Percentiles rank a stretch among this genome's conserved stretches.
These are phyloP conservation scores for Lactifluus volemus DNA, from an alignment of 768 basidiomycete species.

Conservation along the genomic window DNA sequence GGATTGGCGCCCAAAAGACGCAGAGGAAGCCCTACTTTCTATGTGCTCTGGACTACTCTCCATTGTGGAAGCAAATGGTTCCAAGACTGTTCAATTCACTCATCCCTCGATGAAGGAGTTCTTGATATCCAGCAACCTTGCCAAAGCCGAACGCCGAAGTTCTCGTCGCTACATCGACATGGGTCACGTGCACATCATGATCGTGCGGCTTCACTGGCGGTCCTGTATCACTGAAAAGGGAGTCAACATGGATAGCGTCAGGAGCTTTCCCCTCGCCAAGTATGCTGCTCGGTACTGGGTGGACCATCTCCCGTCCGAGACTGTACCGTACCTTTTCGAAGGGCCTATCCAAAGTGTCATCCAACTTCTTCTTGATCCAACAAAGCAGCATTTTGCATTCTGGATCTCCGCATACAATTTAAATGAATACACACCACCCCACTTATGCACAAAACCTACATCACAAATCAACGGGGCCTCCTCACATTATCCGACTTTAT, in stretches of 20 bases:
- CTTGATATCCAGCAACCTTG: not conserved
- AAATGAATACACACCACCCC: not conserved
- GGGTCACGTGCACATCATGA: not conserved
- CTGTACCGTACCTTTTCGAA: not conserved
- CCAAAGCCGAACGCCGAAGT: not conserved
- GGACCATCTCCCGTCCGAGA: not conserved
- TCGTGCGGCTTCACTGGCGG: not conserved
- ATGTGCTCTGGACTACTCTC: not conserved
- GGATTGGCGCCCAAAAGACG: not conserved
- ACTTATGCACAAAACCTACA: not conserved
- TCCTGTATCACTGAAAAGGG: not conserved
- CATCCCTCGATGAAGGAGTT: not conserved
- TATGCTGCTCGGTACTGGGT: not conserved
- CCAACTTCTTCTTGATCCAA: not conserved
- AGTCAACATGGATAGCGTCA: not conserved
- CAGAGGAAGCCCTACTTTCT: not conserved
- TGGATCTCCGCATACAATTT: not conserved
- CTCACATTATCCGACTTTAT: not conserved
- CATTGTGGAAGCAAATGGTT: not conserved
- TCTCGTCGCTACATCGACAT: not conserved
- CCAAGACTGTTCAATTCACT: not conserved
- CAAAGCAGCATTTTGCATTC: not conserved
- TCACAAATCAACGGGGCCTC: not conserved
- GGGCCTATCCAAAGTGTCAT: not conserved
- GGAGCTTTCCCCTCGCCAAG: not conserved